Base-by-base conservation (phyloP, 148 eudicot genomes). In the Selenicereus undatus region DNA sequence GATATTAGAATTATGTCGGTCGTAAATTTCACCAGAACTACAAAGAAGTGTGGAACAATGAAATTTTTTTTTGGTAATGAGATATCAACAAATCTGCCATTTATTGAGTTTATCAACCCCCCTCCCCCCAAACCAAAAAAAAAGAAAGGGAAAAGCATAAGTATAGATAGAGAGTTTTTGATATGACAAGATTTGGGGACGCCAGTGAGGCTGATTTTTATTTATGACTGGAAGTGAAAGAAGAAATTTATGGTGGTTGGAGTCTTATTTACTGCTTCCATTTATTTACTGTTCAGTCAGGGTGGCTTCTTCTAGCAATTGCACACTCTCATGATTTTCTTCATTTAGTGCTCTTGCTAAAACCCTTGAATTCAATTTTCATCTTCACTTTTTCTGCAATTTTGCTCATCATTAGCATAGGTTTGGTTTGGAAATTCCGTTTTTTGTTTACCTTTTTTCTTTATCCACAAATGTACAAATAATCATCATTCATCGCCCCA, bases 281-380 rank as follows among this genome's bases (percentile, higher is more conserved):
- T 81, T 82, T 60, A 81, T 82, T 84, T 79, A 77, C 52, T 79
- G 71, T 79, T 74, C 58, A 80, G 75, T 70, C 73, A 79, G 85
- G 65, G 80, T 80, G 43, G 79, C 83, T 85, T 71, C 80, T 78
- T 84, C 56, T 54, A 81, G 87, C 45, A 83, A 84, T 52, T 82
- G 52, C 86, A 75, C 74, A 87, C 76, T 83, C 66, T 82, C 81
- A 80, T 84, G 81, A 30, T 70, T 74, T 83, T 65, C 83, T 84
- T 73, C 80, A 84, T 84, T 84, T 80, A 75, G 80, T 77, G 32
- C 51, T 52, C 6, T 24, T 76, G 78, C 64, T 30, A 58, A 60
- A 12, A 6, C 21, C 3, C 36, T 79, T 50, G 4, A 32, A 73
- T 66, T 82, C 30, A 35, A 73, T 74, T 64, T 60, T 27, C 43